These are phyloP conservation scores for Penicillium angulare DNA, from an alignment of 495 filamentous ascomycete species.

Conservation along the genomic window DNA sequence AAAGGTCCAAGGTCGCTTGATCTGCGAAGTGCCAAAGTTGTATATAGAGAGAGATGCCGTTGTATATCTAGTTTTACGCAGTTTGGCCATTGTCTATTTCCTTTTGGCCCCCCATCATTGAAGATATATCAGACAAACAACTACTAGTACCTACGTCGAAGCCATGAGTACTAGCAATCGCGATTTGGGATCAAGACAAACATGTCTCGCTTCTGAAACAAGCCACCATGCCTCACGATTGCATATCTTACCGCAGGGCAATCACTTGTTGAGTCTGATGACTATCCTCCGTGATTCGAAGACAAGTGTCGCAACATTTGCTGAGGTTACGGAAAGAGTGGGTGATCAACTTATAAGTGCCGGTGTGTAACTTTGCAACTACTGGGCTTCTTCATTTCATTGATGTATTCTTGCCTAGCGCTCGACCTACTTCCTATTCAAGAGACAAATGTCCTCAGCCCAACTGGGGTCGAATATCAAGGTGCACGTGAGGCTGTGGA, in stretches of 20 bases:
- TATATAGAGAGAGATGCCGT: neutral
- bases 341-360: slow-evolving; percentile 13
- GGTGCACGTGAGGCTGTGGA: neutral
- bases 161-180: too few species aligned
- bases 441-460: slow-evolving; percentile 1
- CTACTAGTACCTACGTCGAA: too few species aligned
- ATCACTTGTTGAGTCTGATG: slow-evolving; percentile 13
- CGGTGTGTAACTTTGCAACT: neutral
- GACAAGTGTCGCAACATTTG: slow-evolving; percentile 4
- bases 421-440: slow-evolving; percentile 8
- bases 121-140: neutral
- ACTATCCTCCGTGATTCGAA: slow-evolving; percentile 11
- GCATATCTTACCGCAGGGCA: slow-evolving; percentile 11
- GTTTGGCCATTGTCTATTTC: neutral
- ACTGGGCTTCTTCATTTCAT: neutral
- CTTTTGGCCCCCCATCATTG: neutral
- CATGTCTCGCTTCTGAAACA: too few species aligned
- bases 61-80: neutral
- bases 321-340: slow-evolving; percentile 4
- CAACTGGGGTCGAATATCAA: slow-evolving; percentile 8
- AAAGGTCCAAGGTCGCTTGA: neutral
- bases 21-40: neutral
- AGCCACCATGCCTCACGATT: too few species aligned
- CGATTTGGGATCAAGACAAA: too few species aligned
- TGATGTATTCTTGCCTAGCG: neutral